Evolutionary conservation across 805 yeast genomes (phyloP), one percentile per base, ranked within the genome.

Genomic region (Monosporozyma yasuniensis): DNA sequence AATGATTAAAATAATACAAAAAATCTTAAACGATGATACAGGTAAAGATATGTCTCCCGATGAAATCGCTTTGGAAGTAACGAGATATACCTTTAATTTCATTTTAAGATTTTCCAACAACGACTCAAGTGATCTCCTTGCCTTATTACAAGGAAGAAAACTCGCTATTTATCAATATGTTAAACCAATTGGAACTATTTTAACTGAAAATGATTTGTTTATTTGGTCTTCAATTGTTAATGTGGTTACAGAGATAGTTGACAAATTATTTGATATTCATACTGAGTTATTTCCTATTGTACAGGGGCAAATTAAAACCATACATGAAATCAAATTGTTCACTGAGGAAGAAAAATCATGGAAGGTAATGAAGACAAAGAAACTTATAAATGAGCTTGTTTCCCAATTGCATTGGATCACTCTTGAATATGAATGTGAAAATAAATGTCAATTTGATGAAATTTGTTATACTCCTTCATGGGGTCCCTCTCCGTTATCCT

Each of bases 391-490:
- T 4, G 32, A 42, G 0, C 55, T 75, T 12, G 44, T 74, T 2
- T 47, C 58, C 1, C 32, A 51, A 1, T 55, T 75, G 48, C 61
- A 67, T 44, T 79, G 80, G 80, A 54, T 60, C 3, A 50, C 75
- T 5, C 56, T 68, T 0, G 70, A 68, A 51, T 73, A 72, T 50
- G 54, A 65, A 42, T 79, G 83, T 59, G 55, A 69, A 0, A 47
- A 57, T 2, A 61, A 56, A 3, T 79, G 84, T 60, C 65, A 55
- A 0, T 61, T 65, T 63, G 73, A 76, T 54, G 80, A 77, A 54
- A 57, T 77, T 2, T 80, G 84, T 54, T 78, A 70, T 49, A 72
- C 78, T 14, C 84, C 84, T 1, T 74, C 81, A 0, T 79, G 84
- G 84, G 84, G 74, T 0, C 84, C 83, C 2, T 65, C 75, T 0